Conservation (phyloP, 192 early-diverging fungal species). For the Gamsiella multidivaricata region DNA sequence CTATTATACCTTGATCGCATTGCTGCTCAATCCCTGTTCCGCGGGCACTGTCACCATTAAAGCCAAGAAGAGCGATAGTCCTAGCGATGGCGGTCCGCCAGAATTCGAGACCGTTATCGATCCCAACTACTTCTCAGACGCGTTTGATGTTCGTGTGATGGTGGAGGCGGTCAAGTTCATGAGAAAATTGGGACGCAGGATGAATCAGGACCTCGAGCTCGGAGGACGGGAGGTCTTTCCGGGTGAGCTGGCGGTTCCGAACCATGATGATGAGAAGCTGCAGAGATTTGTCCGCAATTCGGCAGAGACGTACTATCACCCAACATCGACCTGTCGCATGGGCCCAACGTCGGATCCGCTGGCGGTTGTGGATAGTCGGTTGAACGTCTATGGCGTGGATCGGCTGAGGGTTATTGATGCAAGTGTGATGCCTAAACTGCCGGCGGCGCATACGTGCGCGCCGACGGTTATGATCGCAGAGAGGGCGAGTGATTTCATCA, state of each 20-base stretch:
- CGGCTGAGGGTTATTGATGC: slow-evolving; percentile 39
- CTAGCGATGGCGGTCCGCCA: background rate
- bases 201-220: slow-evolving; percentile 26
- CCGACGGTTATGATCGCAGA: slow-evolving; percentile 46
- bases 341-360: slow-evolving; percentile 25
- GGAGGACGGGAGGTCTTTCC: slow-evolving; percentile 40
- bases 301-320: slow-evolving; percentile 36
- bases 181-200: slow-evolving; percentile 3
- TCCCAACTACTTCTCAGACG: slow-evolving; percentile 31
- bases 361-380: slow-evolving; percentile 30
- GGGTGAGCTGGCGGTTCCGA: slow-evolving; percentile 15
- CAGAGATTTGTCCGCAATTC: slow-evolving; percentile 12
- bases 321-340: slow-evolving; percentile 35
- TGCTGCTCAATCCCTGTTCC: slow-evolving; percentile 36
- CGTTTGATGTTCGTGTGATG: slow-evolving; percentile 30
- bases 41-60: slow-evolving; percentile 28
- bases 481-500: slow-evolving; percentile 27
- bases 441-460: slow-evolving; percentile 33
- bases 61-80: background rate
- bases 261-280: slow-evolving; percentile 20
- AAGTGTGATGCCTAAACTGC: slow-evolving; percentile 35
- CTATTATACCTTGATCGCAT: slow-evolving; percentile 27
- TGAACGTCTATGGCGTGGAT: slow-evolving; percentile 28
- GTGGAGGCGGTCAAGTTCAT: slow-evolving; percentile 38
- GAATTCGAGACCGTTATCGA: slow-evolving; percentile 33